Evolutionary conservation across 345 rosid genomes (phyloP).

Genomic region (Conringia planisiliqua): DNA sequence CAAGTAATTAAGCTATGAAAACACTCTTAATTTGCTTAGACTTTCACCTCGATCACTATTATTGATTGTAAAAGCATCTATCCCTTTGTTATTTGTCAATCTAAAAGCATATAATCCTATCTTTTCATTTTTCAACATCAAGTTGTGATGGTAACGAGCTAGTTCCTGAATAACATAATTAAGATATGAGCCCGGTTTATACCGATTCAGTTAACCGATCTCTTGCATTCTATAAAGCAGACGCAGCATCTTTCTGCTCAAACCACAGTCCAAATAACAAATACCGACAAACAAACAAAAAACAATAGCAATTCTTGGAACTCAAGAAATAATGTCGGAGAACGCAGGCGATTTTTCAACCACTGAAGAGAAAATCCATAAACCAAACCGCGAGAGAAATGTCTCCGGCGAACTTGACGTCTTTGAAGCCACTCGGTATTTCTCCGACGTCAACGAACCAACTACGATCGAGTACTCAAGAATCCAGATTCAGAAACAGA

Average conservation of each 20-base stretch:
- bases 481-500: constrained; percentile 25
- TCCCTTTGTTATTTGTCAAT: neutral
- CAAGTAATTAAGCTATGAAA: neutral
- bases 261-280: constrained; percentile 7
- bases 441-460: constrained; percentile 60
- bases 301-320: neutral
- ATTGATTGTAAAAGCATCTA: neutral
- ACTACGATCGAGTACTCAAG: constrained; percentile 13
- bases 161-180: neutral
- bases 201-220: constrained; percentile 7
- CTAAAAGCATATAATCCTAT: neutral
- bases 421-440: constrained; percentile 84
- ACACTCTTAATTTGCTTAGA: neutral
- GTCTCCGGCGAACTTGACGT: constrained; percentile 87
- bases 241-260: constrained; percentile 14
- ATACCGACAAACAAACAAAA: neutral
- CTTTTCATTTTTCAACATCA: neutral
- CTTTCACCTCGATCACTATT: neutral
- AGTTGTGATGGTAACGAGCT: neutral
- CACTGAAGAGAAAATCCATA: constrained; percentile 20
- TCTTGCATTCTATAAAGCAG: constrained; percentile 13
- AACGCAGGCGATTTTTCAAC: constrained; percentile 4
- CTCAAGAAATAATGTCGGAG: constrained; percentile 26
- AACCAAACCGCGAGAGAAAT: constrained; percentile 45
- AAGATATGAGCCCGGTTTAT: neutral